These are phyloP conservation scores for Cardamine chenopodiifolia DNA, from an alignment of 345 rosid genomes.

Conservation along the genomic window DNA sequence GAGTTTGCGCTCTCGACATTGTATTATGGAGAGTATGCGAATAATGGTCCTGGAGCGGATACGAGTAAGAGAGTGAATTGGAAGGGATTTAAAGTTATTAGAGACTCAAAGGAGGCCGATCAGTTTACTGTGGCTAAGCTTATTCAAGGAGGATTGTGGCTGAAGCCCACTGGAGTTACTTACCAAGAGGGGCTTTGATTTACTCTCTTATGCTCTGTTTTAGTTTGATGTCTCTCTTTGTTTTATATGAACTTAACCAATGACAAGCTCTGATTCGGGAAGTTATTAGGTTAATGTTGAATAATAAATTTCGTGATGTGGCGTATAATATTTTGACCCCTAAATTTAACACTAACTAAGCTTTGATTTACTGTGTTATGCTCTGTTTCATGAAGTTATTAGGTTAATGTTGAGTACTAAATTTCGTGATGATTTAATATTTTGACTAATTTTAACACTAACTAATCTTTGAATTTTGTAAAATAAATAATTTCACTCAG, in stretches of 20 bases:
- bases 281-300: not conserved
- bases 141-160: slow-evolving; percentile 75
- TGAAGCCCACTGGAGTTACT: slow-evolving; percentile 73
- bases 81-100: slow-evolving; percentile 67
- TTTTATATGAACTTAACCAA: too few relatives aligned
- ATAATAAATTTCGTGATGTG: slow-evolving; percentile 9
- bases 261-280: slow-evolving; percentile 6
- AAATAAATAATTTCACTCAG: too few relatives aligned
- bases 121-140: slow-evolving; percentile 74
- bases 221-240: slow-evolving; percentile 11
- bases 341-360: too few relatives aligned
- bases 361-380: too few relatives aligned
- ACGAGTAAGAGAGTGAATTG: slow-evolving; percentile 66
- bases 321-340: too few relatives aligned
- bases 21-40: slow-evolving; percentile 77
- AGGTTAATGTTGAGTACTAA: too few relatives aligned
- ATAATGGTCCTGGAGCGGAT: slow-evolving; percentile 70
- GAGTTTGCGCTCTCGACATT: slow-evolving; percentile 67
- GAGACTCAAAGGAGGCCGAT: slow-evolving; percentile 54
- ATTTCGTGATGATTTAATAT: too few relatives aligned
- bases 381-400: too few relatives aligned
- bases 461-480: too few relatives aligned
- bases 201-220: slow-evolving; percentile 24
- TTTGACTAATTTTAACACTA: too few relatives aligned
- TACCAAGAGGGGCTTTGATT: slow-evolving; percentile 56